Base-by-base conservation (phyloP, 2,329 filamentous ascomycete genomes). In the Coniochaeta sp. region DNA sequence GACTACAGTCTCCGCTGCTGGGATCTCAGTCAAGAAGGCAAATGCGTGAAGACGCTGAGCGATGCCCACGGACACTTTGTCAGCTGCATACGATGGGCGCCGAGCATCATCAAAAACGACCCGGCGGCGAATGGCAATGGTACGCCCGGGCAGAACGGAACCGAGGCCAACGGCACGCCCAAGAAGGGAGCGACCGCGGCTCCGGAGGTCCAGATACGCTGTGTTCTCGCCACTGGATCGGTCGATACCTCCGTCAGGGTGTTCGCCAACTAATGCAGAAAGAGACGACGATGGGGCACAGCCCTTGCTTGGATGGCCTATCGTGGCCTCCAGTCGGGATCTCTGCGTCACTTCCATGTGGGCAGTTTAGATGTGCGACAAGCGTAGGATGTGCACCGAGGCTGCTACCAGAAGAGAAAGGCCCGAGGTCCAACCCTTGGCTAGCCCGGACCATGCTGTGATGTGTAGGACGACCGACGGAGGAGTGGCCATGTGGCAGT, bases 1-100 rank as follows among this genome's bases (percentile, higher is more conserved):
- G 93, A 98, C 76, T 96, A 95, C 77, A 93, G 91, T 4, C 81
- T 98, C 62, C 83, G 93, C 59, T 97, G 93, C 77, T 98, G 93
- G 93, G 93, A 98, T 76, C 78, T 98, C 28, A 83, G 84, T 28
- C 93, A 98, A 71, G 92, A 96, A 72, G 91, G 90, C 47, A 93
- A 92, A 69, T 93, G 91, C 67, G 91, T 96, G 65, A 93, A 93
- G 74, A 87, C 86, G 0, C 77, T 98, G 17, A 80, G 82, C 40
- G 90, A 91, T 63, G 87, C 86, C 0, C 92, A 96, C 70, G 86
- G 83, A 4, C 91, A 92, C 70, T 97, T 98, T 68, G 85, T 97
- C 57, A 92, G 85, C 62, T 93, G 90, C 70, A 80, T 97, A 68
- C 78, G 91, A 63, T 98, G 93, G 93, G 93, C 92, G 1, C 93